phyloP scores from a whole-genome alignment of 768 basidiomycete genomes.

The Nevesoporus exiguus region DNA sequence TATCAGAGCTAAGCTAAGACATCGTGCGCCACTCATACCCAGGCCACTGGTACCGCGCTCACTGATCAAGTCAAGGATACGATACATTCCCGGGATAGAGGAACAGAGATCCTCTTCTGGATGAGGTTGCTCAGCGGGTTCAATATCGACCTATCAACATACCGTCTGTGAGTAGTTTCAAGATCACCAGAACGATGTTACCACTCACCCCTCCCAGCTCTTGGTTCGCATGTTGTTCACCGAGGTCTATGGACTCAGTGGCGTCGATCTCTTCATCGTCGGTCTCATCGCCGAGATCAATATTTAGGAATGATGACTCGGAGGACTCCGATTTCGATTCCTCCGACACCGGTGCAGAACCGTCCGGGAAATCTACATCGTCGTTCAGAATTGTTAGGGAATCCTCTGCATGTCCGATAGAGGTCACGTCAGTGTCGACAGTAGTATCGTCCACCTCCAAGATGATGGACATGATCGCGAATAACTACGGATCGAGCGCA shows the following conservation, averaged over 20 bases:
- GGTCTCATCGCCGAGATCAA: constrained; percentile 12
- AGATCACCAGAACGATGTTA: neutral
- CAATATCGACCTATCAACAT: constrained; percentile 17
- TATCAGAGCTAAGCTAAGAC: neutral
- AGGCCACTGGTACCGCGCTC: constrained; percentile 50
- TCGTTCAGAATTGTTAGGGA: constrained; percentile 8
- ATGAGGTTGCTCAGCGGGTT: constrained; percentile 5
- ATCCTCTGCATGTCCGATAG: constrained; percentile 7
- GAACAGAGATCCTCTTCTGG: constrained; percentile 23
- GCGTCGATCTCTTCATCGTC: constrained; percentile 15
- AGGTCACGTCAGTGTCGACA: constrained; percentile 6
- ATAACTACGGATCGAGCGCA: neutral
- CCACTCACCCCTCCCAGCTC: constrained; percentile 17
- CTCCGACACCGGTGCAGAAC: neutral
- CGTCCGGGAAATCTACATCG: neutral
- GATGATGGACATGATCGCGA: constrained; percentile 13
- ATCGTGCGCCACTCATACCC: constrained; percentile 34
- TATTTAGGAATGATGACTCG: constrained; percentile 19
- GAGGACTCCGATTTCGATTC: constrained; percentile 17
- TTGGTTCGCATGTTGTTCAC: constrained; percentile 5
- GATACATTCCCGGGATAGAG: constrained; percentile 44
- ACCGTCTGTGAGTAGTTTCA: neutral
- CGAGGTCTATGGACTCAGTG: constrained; percentile 14
- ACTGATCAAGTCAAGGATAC: constrained; percentile 51
- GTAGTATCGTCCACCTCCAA: constrained; percentile 12